Base-by-base conservation (phyloP, 257 asterid species). In the Phtheirospermum japonicum region DNA sequence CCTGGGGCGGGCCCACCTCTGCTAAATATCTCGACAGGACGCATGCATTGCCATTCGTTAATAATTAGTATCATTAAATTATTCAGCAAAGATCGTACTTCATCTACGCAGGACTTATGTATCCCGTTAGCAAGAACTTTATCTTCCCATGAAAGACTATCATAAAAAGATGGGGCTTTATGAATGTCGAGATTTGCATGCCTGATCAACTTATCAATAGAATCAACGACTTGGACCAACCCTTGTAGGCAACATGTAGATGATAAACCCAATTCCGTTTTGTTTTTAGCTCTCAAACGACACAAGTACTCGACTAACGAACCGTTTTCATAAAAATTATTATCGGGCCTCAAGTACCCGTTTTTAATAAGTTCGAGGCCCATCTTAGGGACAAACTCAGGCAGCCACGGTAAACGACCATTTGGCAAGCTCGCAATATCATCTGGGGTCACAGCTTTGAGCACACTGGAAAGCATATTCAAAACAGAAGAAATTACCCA, bases 1-100 rank as follows among this genome's bases (percentile, higher is more conserved):
- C 97, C 99, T n/a, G 99, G 99, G 59, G 99, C 85, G 54, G 96
- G 97, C 52, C 97, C 99, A 69, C 99, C 99, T 83, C 99, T 76
- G 54, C 88, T 79, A 51, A 87, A 93, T 17, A 58, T 66, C 82
- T 87, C 97, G 28, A 83, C 62, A 9, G 75, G 69, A 66, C 65
- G 83, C 66, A 77, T 64, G 18, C 32, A 64, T 52, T 63, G 82
- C 80, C 81, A 79, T 61, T 76, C 83, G 8, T 53, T 68, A 64
- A 46, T 61, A 52, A 79, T 65, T 74, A 68, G 74, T 57, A 66
- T 76, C 71, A 65, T 70, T 52, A 74, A 69, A 70, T 57, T 76
- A 9, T 78, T 71, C 48, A 75, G 73, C 75, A 82, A 61, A 71
- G 53, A 63, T 40, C 50, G 70, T 57, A 83, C 55, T 70, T 89